These are phyloP conservation scores for Acacia acuminata DNA, from an alignment of 306 rosid genomes.

Conservation along the genomic window DNA sequence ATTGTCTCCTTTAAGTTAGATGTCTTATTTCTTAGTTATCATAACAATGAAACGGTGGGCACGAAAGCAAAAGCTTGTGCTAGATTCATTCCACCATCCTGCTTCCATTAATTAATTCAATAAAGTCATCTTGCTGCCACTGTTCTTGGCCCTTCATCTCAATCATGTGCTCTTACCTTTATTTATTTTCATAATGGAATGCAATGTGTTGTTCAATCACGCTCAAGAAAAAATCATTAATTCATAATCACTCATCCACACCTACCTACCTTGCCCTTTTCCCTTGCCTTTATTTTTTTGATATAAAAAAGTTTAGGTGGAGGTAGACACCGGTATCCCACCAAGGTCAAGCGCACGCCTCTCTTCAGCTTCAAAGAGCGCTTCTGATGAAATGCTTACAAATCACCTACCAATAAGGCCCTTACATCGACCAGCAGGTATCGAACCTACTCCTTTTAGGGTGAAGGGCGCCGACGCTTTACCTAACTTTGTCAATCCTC, in stretches of 20 bases:
- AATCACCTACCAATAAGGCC: too few species aligned
- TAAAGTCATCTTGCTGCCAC: background rate
- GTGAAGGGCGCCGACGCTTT: too few species aligned
- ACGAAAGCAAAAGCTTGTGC: background rate
- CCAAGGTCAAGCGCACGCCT: too few species aligned
- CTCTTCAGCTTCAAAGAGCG: too few species aligned
- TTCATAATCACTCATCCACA: background rate
- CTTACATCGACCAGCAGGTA: too few species aligned
- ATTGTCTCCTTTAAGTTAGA: background rate
- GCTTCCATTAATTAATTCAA: background rate
- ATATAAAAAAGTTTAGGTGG: too few species aligned
- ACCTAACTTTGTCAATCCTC: too few species aligned
- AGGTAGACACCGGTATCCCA: too few species aligned
- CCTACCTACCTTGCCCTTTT: background rate
- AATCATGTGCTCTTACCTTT: background rate
- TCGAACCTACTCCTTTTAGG: too few species aligned
- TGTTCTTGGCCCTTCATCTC: background rate
- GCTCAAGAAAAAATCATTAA: background rate
- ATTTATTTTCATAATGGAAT: background rate
- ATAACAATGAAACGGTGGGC: background rate
- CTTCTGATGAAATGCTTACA: too few species aligned
- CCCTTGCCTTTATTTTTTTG: too few species aligned
- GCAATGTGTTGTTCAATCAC: background rate
- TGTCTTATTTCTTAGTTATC: constrained; percentile 1
- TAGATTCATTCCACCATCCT: background rate